Conservation (phyloP, 352 stramenopile species). For the Globisporangium mamillatum region DNA sequence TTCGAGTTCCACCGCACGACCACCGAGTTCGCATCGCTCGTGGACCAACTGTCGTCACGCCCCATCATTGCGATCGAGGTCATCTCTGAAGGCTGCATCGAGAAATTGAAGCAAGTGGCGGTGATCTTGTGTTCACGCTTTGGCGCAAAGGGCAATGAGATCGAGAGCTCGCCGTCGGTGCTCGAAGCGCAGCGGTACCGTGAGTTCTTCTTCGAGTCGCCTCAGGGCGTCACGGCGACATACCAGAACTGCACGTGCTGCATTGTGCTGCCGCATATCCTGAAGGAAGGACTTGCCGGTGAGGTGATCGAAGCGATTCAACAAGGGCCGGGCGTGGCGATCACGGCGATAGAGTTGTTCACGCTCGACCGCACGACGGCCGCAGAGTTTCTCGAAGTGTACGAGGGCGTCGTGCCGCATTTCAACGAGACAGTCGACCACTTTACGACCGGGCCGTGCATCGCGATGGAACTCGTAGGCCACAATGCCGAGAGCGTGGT, state of each 20-base stretch:
- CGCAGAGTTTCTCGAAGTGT: slow-evolving; percentile 91
- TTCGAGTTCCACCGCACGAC: slow-evolving; percentile 41
- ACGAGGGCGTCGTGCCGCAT: slow-evolving; percentile 90
- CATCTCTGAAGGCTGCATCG: slow-evolving; percentile 67
- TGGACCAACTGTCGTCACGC: slow-evolving; percentile 36
- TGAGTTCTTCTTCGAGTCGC: slow-evolving; percentile 62
- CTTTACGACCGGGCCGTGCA: slow-evolving; percentile 83
- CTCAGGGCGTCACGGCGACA: slow-evolving; percentile 57
- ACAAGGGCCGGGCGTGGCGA: slow-evolving; percentile 50
- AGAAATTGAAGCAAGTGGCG: slow-evolving; percentile 54
- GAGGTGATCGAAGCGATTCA: slow-evolving; percentile 86
- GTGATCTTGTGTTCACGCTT: slow-evolving; percentile 43
- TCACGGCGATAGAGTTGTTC: slow-evolving; percentile 90
- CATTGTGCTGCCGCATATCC: slow-evolving; percentile 90
- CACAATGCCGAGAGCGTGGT: slow-evolving; percentile 53
- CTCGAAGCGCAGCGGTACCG: slow-evolving; percentile 55
- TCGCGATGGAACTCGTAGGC: slow-evolving; percentile 89
- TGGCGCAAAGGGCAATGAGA: slow-evolving; percentile 34
- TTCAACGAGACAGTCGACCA: slow-evolving; percentile 90
- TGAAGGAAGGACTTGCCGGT: slow-evolving; percentile 82
- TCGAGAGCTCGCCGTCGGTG: slow-evolving; percentile 50
- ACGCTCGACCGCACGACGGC: slow-evolving; percentile 82
- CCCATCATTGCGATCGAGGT: slow-evolving; percentile 75
- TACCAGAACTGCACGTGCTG: slow-evolving; percentile 91
- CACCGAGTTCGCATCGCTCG: slow-evolving; percentile 26